Evolutionary conservation across 2,329 filamentous ascomycete species (phyloP), one percentile per base, ranked within the genome.

Genomic region (Trichoderma semiorbis): DNA sequence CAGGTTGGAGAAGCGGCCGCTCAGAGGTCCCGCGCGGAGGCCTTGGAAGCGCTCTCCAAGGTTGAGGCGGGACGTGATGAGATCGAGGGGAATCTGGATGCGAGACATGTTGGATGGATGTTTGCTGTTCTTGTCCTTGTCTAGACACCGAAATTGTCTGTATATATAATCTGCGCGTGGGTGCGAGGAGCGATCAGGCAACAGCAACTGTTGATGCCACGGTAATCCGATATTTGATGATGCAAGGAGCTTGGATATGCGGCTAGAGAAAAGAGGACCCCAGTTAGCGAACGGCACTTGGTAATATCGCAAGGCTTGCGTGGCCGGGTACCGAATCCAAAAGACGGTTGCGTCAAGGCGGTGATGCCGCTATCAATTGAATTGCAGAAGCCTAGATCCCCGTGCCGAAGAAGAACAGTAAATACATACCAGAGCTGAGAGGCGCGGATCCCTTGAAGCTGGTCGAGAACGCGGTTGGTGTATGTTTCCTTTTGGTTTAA

Each of bases 71-170:
- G 94, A 97, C 82, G 95, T 97, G 81, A 98, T 85, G 79, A 92
- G 90, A 82, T 97, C 95, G 78, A 98, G 87, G 71, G 96, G 96
- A 77, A 99, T 96, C 87, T 93, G 93, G 80, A 98, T 93, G 82
- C 93, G 90, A 77, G 93, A 87, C 94, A 97, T 97, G 74, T 74
- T 77, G 76, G 75, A 65, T 73, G 57, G 72, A 43, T 73, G 73
- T 36, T 69, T 64, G 65, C 26, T 26, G n/a, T 57, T 43, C 14
- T 26, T 55, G 39, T 30, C 21, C n/a, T 58, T 24, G 12, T 43
- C 36, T 7, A 16, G 28, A 28, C 30, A 18, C 26, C 24, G 7
- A 14, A n/a, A 21, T 18, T 36, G 57, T 34, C n/a, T 39, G 21
- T 24, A 60, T 63, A 63, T 36, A 30, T 39, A 69, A 21, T 64